Evolutionary conservation across 495 filamentous ascomycete species (phyloP), one percentile per base, ranked within the genome.

Genomic region (Aspergillus cavernicola): DNA sequence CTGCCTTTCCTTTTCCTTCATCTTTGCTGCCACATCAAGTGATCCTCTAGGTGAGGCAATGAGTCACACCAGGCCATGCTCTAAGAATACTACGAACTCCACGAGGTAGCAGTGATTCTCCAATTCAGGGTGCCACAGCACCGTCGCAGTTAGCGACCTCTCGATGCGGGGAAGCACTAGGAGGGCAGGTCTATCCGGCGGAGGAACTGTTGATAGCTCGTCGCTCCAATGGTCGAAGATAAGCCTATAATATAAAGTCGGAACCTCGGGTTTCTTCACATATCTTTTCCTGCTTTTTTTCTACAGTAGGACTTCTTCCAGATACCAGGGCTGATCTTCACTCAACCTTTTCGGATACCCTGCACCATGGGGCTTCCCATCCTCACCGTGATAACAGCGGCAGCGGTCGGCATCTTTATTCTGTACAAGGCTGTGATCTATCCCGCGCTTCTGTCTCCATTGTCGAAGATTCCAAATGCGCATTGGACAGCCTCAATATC

Each of bases 401-500:
- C 63, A 44, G 4, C 58, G 5, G 41, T 55, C 7, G 61, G 46
- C 18, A 9, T 69, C 4, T 39, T 66, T 43, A 19, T 51, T 54
- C n/a, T 80, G 19, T 90, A 87, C 65, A 79, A 74, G 56, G 77
- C 60, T 48, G 52, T 90, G 23, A 56, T 90, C 52, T 78, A 84
- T 50, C 86, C 87, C 4, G 65, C 66, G 16, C 73, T 87, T 51
- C 18, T 90, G 40, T 89, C 86, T 28, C 84, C 87, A 2, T 76
- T 91, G 9, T 72, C 85, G 4, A 81, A 73, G 29, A 81, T 91
- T 39, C 88, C 88, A 33, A 81, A 76, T 61, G 86, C 85, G 1
- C 86, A 91, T 62, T 85, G 81, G 78, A 79, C 83, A 11, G 73
- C 78, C 4, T 75, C 83, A 2, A 64, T 90, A 53, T 84, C 84